Conservation (phyloP, 2,329 filamentous ascomycete species). For the Plectosphaerella plurivora region DNA sequence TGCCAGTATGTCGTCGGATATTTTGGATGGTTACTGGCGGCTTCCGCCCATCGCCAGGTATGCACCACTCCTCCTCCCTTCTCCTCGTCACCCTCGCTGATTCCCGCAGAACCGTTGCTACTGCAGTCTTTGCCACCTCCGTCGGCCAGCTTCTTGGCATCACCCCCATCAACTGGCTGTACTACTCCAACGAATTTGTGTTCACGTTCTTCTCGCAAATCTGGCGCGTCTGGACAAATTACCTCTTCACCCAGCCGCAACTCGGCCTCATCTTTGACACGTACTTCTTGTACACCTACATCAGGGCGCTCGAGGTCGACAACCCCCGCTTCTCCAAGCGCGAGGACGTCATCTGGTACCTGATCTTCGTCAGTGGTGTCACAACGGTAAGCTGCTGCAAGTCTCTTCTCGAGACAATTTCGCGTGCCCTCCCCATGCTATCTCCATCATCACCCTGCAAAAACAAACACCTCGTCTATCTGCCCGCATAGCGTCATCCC, state of each 20-base stretch:
- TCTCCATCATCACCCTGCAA: background rate
- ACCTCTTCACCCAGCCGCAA: slow-evolving; percentile 32
- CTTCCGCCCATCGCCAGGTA: slow-evolving; percentile 38
- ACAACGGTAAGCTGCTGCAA: slow-evolving; percentile 66
- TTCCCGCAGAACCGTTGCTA: slow-evolving; percentile 57
- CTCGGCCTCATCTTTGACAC: slow-evolving; percentile 64
- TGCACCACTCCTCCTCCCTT: slow-evolving; percentile 9
- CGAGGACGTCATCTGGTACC: slow-evolving; percentile 77
- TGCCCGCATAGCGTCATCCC: slow-evolving; percentile 69
- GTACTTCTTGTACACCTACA: slow-evolving; percentile 73
- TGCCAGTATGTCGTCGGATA: slow-evolving; percentile 10
- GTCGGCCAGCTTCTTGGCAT: slow-evolving; percentile 52
- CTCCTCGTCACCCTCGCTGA: slow-evolving; percentile 4
- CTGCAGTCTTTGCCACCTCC: slow-evolving; percentile 57
- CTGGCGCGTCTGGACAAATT: slow-evolving; percentile 37
- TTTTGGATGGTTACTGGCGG: slow-evolving; percentile 30
- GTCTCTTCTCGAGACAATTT: slow-evolving; percentile 11
- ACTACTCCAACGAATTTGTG: slow-evolving; percentile 48
- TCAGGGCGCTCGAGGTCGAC: slow-evolving; percentile 66
- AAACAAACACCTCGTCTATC: slow-evolving; percentile 54
- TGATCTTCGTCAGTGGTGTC: slow-evolving; percentile 65
- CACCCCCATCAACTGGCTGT: slow-evolving; percentile 42
- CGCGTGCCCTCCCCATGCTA: slow-evolving; percentile 3
- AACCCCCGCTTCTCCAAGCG: slow-evolving; percentile 69
- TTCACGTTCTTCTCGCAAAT: slow-evolving; percentile 44